Evolutionary conservation across 176 grass and related monocot species (phyloP).

Genomic region (Otatea glauca): DNA sequence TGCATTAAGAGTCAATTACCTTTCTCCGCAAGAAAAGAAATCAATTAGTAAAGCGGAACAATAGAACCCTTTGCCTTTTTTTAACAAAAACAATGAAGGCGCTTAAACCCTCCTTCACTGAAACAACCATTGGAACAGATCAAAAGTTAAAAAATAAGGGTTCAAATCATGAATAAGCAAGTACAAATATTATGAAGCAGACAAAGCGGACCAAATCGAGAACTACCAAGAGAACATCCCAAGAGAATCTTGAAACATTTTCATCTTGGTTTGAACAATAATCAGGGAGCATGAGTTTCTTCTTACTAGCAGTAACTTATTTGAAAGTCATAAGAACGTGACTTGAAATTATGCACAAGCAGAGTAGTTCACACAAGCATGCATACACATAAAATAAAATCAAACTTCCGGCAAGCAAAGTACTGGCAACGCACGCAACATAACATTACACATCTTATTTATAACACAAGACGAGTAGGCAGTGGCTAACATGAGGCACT

Average conservation of each 20-base stretch:
- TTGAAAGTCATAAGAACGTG: not conserved
- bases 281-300: slow-evolving; percentile 5
- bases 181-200: not conserved
- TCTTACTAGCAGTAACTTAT: not conserved
- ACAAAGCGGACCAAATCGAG: not conserved
- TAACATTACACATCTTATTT: not conserved
- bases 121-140: not conserved
- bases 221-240: not conserved
- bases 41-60: not conserved
- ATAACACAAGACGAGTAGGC: not conserved
- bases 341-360: slow-evolving; percentile 33
- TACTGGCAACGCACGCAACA: not conserved
- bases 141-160: not conserved
- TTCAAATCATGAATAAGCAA: not conserved
- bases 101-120: not conserved
- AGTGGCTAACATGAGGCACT: not conserved
- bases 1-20: not conserved
- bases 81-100: not conserved
- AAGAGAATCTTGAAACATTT: not conserved
- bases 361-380: not conserved
- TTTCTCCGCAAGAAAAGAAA: not conserved
- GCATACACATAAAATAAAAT: not conserved
- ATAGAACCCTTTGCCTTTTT: not conserved
- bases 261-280: slow-evolving; percentile 5
- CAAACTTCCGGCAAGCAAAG: not conserved